Conservation (phyloP, 2,329 filamentous ascomycete species). For the Gaeumannomyces sp. region DNA sequence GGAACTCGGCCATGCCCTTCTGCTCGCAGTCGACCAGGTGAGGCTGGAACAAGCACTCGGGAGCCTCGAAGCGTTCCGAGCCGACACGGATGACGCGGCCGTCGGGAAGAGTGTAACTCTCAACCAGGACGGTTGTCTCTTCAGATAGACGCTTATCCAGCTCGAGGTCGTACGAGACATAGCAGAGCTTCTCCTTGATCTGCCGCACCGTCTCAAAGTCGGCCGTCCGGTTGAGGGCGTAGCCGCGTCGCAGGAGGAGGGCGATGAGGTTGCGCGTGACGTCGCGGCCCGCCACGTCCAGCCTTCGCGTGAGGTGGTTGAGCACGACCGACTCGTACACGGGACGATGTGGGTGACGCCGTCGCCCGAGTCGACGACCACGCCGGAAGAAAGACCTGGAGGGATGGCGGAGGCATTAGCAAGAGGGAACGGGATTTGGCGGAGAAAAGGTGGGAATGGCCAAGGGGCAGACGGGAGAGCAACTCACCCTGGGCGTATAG, state of each 20-base stretch:
- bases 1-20: constrained; percentile 89
- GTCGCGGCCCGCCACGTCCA: constrained; percentile 93
- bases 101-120: constrained; percentile 95
- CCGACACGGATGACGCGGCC: constrained; percentile 94
- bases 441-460: not conserved
- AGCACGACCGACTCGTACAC: constrained; percentile 98
- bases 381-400: constrained; percentile 78
- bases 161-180: constrained; percentile 96
- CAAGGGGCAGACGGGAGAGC: not conserved
- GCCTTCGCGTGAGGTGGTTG: constrained; percentile 87
- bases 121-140: constrained; percentile 93
- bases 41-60: constrained; percentile 97
- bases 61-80: constrained; percentile 94
- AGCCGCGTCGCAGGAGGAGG: constrained; percentile 85
- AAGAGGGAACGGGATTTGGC: not conserved
- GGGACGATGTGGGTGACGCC: constrained; percentile 96
- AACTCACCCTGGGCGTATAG: constrained; percentile 82
- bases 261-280: constrained; percentile 98
- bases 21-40: constrained; percentile 94
- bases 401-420: not conserved
- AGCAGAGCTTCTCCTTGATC: constrained; percentile 99
- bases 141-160: constrained; percentile 93
- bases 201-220: constrained; percentile 98
- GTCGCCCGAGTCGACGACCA: constrained; percentile 98
- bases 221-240: constrained; percentile 94